These are phyloP conservation scores for Cairneyella variabilis DNA, from an alignment of 495 filamentous ascomycete genomes.

Conservation along the genomic window DNA sequence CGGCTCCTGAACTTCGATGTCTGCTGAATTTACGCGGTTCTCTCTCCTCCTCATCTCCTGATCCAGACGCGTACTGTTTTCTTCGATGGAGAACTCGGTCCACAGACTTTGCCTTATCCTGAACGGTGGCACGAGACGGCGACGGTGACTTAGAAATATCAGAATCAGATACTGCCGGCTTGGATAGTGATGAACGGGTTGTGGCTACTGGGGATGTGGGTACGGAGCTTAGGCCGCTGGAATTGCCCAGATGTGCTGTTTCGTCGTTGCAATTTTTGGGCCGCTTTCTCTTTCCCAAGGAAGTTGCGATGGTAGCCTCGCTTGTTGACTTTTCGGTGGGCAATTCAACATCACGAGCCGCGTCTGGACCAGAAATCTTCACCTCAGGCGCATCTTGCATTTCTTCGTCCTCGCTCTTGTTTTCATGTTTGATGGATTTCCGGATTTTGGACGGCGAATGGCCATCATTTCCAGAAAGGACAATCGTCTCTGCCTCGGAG, in stretches of 20 bases:
- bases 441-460: constrained; percentile 63
- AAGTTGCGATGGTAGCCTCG: constrained; percentile 13
- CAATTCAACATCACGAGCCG: constrained; percentile 12
- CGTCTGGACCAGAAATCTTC: constrained; percentile 31
- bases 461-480: constrained; percentile 68
- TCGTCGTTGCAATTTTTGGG: constrained; percentile 31
- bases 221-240: constrained; percentile 51
- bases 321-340: constrained; percentile 19
- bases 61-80: constrained; percentile 20
- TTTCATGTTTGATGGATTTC: constrained; percentile 68
- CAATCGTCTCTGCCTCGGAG: constrained; percentile 80
- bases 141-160: constrained; percentile 30
- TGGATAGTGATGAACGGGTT: constrained; percentile 32
- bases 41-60: constrained; percentile 23
- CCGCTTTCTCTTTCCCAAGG: constrained; percentile 46
- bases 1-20: constrained; percentile 22
- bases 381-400: constrained; percentile 24
- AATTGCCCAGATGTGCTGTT: constrained; percentile 26
- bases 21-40: constrained; percentile 5
- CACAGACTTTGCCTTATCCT: constrained; percentile 25
- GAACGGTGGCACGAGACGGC: constrained; percentile 12
- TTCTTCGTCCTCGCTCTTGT: constrained; percentile 49
- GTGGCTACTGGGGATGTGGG: constrained; percentile 42
- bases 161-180: constrained; percentile 31
- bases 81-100: constrained; percentile 18